Evolutionary conservation across 1,284 basidiomycete species (phyloP), one percentile per base, ranked within the genome.

Genomic region (Pseudomicrostroma phylloplanum): DNA sequence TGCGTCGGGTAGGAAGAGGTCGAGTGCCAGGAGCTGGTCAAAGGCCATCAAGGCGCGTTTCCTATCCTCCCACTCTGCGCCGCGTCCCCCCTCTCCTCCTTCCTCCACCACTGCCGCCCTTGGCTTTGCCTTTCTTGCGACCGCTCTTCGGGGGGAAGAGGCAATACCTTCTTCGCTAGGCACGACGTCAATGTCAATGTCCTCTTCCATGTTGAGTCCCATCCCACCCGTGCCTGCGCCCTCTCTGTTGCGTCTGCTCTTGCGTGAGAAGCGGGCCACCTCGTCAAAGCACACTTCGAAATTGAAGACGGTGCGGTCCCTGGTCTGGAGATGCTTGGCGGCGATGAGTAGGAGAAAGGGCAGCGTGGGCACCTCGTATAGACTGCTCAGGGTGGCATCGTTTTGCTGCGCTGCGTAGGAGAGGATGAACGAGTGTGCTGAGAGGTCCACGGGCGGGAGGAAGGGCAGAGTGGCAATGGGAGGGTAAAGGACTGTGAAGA

Each of bases 221-320:
- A 59, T 25, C 15, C 59, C 19, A 39, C 42, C 60, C 15, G n/a
- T 36, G 15, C 43, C 55, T 9, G 40, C 54, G n/a, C 56, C 55
- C n/a, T 55, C 26, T 7, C 63, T 13, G 21, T 67, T 60, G 9
- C 59, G 43, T 25, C 60, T 56, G 12, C 56, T 43, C 23, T 63
- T 57, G 39, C 58, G 39, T 19, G 62, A 75, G 55, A 76, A 78
- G 2, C 70, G 66, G 4, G 61, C 40, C 0, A 77, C 54, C 42
- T 76, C 72, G 48, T 72, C 67, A 41, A 72, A 72, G 39, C 66
- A 67, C 73, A 77, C 76, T 61, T 77, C 76, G 57, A 77, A 77
- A 59, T 75, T 78, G 62, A 78, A 78, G n/a, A 70, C 62, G n/a
- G 55, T 46, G 11, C 69, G 65, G 48, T 73, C 73, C 17, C 68